Conservation (phyloP, 2,329 filamentous ascomycete genomes). For the Scedosporium dehoogii region DNA sequence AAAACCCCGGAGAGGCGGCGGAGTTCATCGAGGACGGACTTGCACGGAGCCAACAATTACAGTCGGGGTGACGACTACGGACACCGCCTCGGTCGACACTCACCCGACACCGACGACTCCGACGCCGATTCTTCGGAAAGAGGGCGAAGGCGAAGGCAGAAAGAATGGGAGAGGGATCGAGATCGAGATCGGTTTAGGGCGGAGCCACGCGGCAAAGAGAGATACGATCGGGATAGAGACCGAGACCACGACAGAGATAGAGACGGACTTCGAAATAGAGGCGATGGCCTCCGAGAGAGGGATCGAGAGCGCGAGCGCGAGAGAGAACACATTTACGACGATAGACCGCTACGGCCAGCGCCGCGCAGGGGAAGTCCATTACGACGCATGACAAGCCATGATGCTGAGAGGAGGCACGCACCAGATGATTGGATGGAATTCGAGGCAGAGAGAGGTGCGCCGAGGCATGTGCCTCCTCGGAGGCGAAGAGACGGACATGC, state of each 20-base stretch:
- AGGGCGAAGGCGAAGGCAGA: not conserved
- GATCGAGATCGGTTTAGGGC: not conserved
- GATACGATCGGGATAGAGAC: constrained; percentile 6
- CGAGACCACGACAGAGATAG: constrained; percentile 3
- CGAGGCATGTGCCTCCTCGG: constrained; percentile 23
- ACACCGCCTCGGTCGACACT: not conserved
- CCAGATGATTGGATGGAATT: constrained; percentile 10
- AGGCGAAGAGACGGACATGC: constrained; percentile 16
- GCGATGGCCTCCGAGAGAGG: constrained; percentile 17
- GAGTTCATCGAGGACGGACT: constrained; percentile 5
- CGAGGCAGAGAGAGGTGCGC: constrained; percentile 24
- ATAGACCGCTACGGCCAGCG: not conserved
- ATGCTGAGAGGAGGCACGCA: not conserved
- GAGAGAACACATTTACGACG: constrained; percentile 15
- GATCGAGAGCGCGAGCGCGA: constrained; percentile 21
- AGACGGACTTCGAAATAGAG: not conserved
- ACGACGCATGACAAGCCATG: not conserved
- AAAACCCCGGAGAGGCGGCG: constrained; percentile 22
- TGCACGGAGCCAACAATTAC: not conserved
- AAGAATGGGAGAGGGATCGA: constrained; percentile 6
- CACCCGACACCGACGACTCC: not conserved
- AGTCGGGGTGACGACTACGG: not conserved
- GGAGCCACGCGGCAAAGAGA: constrained; percentile 3
- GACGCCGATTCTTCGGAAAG: constrained; percentile 1
- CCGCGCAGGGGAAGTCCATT: constrained; percentile 1